Percentiles rank a stretch among this genome's conserved stretches.
Evolutionary conservation across 305 asterid genomes (phyloP).

Genomic region (Andrographis paniculata): DNA sequence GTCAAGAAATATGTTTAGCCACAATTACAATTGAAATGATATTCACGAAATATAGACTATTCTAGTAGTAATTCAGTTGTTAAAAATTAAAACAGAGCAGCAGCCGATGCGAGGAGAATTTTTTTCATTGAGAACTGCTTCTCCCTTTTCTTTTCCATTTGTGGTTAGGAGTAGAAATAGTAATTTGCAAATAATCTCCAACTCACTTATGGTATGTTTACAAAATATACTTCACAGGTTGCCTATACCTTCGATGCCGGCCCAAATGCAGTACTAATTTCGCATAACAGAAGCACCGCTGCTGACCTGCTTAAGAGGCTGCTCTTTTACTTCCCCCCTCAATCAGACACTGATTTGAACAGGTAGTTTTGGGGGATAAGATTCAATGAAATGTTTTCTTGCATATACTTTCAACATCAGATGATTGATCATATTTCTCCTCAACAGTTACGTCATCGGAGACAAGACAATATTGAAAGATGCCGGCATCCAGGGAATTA

Average conservation of each 20-base stretch:
- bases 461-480: slow-evolving; percentile 70
- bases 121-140: too few species aligned
- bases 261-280: slow-evolving; percentile 84
- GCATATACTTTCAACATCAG: neutral
- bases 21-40: too few species aligned
- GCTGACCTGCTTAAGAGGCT: slow-evolving; percentile 57
- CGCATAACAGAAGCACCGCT: slow-evolving; percentile 67
- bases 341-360: slow-evolving; percentile 50
- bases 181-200: too few species aligned
- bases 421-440: neutral
- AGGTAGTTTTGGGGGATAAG: slow-evolving; percentile 30
- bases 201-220: too few species aligned
- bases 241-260: slow-evolving; percentile 94
- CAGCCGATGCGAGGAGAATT: too few species aligned
- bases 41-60: neutral
- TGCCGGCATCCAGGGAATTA: slow-evolving; percentile 55
- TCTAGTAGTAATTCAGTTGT: too few species aligned
- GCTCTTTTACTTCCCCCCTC: slow-evolving; percentile 69
- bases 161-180: too few species aligned
- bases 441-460: slow-evolving; percentile 70
- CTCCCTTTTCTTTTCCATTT: too few species aligned
- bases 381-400: slow-evolving; percentile 1
- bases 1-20: too few species aligned
- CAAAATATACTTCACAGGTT: slow-evolving; percentile 40
- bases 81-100: too few species aligned